These are phyloP conservation scores for Erysimum pusillum DNA, from an alignment of 441 rosid species.

Conservation along the genomic window DNA sequence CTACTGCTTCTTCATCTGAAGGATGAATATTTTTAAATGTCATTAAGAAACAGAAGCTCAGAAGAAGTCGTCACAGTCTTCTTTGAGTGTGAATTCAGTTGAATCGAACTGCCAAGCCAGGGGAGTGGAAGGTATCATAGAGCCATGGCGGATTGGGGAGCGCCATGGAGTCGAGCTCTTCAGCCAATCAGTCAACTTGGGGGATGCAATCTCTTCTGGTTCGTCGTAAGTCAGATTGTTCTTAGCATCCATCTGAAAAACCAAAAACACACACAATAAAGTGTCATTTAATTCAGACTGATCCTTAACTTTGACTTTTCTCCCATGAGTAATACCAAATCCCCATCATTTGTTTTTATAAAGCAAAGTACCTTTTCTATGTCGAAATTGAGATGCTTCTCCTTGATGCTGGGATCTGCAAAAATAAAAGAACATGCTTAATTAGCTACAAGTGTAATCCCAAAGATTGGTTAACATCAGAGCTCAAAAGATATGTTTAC, in stretches of 20 bases:
- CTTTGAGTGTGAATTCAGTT: constrained; percentile 41
- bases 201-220: constrained; percentile 46
- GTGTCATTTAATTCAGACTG: background rate
- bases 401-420: constrained; percentile 39
- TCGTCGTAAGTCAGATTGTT: constrained; percentile 32
- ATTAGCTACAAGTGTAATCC: background rate
- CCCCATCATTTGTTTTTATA: background rate
- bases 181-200: constrained; percentile 40
- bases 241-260: constrained; percentile 43
- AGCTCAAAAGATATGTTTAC: background rate
- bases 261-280: background rate
- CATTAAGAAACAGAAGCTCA: constrained; percentile 18
- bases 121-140: constrained; percentile 43
- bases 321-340: background rate
- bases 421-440: constrained; percentile 10
- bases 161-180: constrained; percentile 47
- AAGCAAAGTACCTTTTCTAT: constrained; percentile 32
- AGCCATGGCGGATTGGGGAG: constrained; percentile 40
- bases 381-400: constrained; percentile 12
- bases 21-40: constrained; percentile 36
- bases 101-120: constrained; percentile 44
- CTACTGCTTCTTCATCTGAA: constrained; percentile 39
- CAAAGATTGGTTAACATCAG: background rate
- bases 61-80: constrained; percentile 38
- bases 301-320: background rate